Percentiles rank a stretch among this genome's conserved stretches.
Evolutionary conservation across 202 grass and related monocot species (phyloP).

Genomic region (Tripidium arundinaceum): DNA sequence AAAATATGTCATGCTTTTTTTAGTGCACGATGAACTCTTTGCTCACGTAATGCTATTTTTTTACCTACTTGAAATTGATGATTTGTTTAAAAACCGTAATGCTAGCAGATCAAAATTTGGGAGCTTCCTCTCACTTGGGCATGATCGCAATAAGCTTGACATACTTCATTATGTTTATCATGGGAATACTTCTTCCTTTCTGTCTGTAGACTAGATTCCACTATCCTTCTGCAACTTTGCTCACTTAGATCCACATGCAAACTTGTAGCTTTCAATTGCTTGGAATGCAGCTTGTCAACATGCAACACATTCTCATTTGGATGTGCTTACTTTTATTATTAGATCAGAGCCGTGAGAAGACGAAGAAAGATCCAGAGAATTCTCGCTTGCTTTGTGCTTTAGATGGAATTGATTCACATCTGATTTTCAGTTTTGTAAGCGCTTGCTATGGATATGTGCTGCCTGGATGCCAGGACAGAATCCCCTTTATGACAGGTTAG

Average conservation of each 20-base stretch:
- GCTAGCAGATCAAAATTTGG: constrained; percentile 81
- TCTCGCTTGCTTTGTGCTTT: not conserved
- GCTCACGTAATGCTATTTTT: not conserved
- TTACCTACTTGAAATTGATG: not conserved
- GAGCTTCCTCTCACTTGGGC: constrained; percentile 70
- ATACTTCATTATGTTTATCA: constrained; percentile 38
- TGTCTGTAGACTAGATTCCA: constrained; percentile 5
- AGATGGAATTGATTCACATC: not conserved
- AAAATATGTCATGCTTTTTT: not conserved
- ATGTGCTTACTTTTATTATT: not conserved
- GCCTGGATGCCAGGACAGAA: not conserved
- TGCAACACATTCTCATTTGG: constrained; percentile 7
- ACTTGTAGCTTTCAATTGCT: constrained; percentile 11
- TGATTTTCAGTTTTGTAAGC: not conserved
- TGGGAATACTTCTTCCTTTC: not conserved
- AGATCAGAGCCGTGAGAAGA: constrained; percentile 68
- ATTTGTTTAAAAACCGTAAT: not conserved
- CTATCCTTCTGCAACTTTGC: not conserved
- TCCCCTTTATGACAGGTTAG: no score
- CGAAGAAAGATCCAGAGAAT: constrained; percentile 50
- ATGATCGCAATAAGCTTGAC: constrained; percentile 57
- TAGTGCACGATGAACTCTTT: not conserved
- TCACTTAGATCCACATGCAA: not conserved
- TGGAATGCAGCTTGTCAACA: not conserved
- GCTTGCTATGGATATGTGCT: not conserved